Evolutionary conservation across 2,329 filamentous ascomycete species (phyloP), one percentile per base, ranked within the genome.

Genomic region (Fusarium begoniae): DNA sequence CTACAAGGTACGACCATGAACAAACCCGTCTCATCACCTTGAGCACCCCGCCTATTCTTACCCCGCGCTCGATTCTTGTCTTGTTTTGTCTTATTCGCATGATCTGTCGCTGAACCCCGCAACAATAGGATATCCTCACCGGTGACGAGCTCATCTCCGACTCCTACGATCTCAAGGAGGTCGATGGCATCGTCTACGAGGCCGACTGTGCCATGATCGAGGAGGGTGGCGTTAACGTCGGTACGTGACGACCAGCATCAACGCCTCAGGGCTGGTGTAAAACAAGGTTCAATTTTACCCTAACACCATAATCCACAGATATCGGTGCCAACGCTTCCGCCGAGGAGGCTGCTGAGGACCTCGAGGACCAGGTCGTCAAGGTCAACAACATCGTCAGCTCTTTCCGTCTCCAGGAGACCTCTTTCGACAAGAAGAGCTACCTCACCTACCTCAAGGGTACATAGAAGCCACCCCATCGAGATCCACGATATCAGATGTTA

Each of bases 131-230:
- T 84, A 86, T 96, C 80, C 84, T 98, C 85, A 93, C 90, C 85
- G 94, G 87, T 77, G 96, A 98, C 87, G 96, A 99, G 92, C 90
- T 99, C 84, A 92, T 98, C 91, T 97, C 96, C 81, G 96, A 98
- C 87, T 96, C 93, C 79, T 98, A 92, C 88, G 88, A 95, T 79
- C 85, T 97, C 82, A 94, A 94, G 87, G 88, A 93, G 84, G 83
- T 96, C 74, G 93, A 95, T 84, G 91, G 90, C 78, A 87, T 93
- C 78, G 91, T 93, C 80, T 98, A 93, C 87, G 96, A 98, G 88
- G 92, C 92, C 82, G 93, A 99, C 87, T 98, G 95, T 87, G 88
- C 89, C 83, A 97, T 96, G 91, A 95, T 98, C 86, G 91, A 90
- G 69, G 88, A 95, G 84, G 94, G 91, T 75, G 90, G 84, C 75